Evolutionary conservation across 2,329 filamentous ascomycete genomes (phyloP).

Genomic region (Colletotrichum sp.): DNA sequence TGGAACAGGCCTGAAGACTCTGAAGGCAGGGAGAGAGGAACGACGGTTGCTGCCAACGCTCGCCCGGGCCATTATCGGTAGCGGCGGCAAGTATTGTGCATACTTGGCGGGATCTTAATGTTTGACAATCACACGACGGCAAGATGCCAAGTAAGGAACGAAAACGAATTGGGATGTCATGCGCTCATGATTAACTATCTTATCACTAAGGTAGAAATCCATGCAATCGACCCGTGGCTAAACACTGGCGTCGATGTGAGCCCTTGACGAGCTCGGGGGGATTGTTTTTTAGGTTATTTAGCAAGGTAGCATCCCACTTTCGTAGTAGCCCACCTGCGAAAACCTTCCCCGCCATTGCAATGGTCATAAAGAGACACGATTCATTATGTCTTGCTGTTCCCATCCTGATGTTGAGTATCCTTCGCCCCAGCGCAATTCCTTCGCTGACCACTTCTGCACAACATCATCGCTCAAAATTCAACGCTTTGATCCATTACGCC

Average conservation of each 20-base stretch:
- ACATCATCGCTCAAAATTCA: background rate
- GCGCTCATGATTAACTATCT: background rate
- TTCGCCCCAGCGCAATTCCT: background rate
- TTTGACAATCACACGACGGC: background rate
- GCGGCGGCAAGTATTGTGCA: background rate
- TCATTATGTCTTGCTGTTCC: background rate
- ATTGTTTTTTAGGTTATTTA: background rate
- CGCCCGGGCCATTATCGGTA: background rate
- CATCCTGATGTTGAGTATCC: background rate
- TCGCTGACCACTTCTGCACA: background rate
- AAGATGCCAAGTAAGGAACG: background rate
- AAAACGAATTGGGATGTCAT: background rate
- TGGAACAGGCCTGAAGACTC: background rate
- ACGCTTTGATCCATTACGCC: background rate
- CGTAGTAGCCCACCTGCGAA: background rate
- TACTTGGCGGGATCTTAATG: background rate
- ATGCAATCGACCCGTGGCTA: background rate
- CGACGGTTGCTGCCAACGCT: background rate
- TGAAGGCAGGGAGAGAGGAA: background rate
- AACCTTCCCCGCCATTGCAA: background rate
- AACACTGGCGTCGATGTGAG: background rate
- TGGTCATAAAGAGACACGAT: background rate
- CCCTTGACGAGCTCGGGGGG: constrained; percentile 1
- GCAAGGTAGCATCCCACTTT: background rate
- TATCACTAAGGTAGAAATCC: background rate